Base-by-base conservation (phyloP, 2,329 filamentous ascomycete genomes). In the Botrytis fragariae region DNA sequence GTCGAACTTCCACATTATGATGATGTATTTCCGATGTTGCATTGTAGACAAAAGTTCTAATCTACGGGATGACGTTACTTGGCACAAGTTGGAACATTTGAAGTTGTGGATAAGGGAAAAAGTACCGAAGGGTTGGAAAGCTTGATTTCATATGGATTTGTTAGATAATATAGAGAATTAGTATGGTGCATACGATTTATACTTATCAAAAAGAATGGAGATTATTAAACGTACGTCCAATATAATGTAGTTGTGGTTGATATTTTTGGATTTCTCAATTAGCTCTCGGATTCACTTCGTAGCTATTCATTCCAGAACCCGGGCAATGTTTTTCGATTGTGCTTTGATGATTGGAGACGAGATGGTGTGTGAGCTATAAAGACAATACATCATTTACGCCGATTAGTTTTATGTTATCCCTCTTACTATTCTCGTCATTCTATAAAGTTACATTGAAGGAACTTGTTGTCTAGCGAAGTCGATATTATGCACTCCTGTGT, bases 31-130 rank as follows among this genome's bases (percentile, higher is more conserved):
- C 20, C 39, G 39, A 64, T 32, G 18, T 62, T 42, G 42, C 42
- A 64, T 35, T 51, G 32, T 25, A 12, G 63, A 64, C 62, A 7
- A 25, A 32, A 39, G n/a, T 29, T 62, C 60, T 62, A 29, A 39
- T n/a, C 14, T 29, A 39, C 25, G 8, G 25, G 37, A 67, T 67
- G 64, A 67, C 64, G 64, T 67, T 67, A 54, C 64, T 37, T 65
- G 62, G 42, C 42, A 65, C n/a, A 44, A 44, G 61, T 63, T 67
- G 64, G 64, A 51, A 39, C 45, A 37, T 25, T 48, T 51, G n/a
- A 22, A 22, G 44, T 57, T 67, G 45, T 51, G 63, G 63, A 51
- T 65, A n/a, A 25, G 39, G 37, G 39, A 63, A 63, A 16, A 29
- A 18, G 25, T 42, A 22, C 37, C 37, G 37, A 62, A 25, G 60